Conservation (phyloP, 495 filamentous ascomycete species). For the Neurospora africana region DNA sequence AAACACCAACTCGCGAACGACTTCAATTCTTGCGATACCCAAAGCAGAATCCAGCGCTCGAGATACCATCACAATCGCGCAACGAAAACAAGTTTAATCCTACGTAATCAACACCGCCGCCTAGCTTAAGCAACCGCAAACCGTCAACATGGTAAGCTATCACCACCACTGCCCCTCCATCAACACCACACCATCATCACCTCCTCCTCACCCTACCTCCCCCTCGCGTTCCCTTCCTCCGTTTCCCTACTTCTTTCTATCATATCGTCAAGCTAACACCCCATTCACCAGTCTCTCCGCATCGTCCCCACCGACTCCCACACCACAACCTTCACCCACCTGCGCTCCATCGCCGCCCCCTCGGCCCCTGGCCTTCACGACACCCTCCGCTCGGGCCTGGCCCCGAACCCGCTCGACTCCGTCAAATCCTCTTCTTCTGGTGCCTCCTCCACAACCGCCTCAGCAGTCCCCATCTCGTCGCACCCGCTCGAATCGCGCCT, state of each 20-base stretch:
- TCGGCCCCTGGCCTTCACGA: conserved; percentile 88
- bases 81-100: not conserved
- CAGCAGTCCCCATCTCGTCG: conserved; percentile 41
- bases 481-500: conserved; percentile 92
- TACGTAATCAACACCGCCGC: not conserved
- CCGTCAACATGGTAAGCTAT: conserved; percentile 38
- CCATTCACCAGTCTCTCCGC: conserved; percentile 57
- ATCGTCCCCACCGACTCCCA: conserved; percentile 60
- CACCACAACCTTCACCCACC: conserved; percentile 48
- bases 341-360: conserved; percentile 56
- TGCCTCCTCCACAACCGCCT: no score
- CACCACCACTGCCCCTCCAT: not conserved
- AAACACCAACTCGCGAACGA: conserved; percentile 2
- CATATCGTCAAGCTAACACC: no score
- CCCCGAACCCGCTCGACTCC: conserved; percentile 38
- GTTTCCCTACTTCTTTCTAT: no score
- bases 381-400: conserved; percentile 73
- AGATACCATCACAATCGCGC: not conserved
- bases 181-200: not conserved
- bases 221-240: no score
- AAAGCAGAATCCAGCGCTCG: not conserved
- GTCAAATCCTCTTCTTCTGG: conserved; percentile 39
- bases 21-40: not conserved
- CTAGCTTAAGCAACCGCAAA: conserved; percentile 1
- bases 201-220: no score